Conservation (phyloP, 75 land plant genomes). For the Azolla pinnata region DNA sequence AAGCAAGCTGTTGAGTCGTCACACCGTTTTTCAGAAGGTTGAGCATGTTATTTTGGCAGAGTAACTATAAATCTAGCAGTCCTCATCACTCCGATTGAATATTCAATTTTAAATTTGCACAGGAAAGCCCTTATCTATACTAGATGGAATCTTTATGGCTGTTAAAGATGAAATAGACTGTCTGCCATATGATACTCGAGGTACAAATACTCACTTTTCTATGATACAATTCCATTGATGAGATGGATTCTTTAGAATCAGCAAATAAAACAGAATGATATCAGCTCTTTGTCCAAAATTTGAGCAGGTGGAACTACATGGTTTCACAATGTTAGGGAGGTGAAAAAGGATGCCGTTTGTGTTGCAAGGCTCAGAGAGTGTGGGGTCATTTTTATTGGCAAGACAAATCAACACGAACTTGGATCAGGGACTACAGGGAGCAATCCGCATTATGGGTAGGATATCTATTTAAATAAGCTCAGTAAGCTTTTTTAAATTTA, state of each 20-base stretch:
- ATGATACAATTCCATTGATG: too few relatives aligned
- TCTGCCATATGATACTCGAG: slow-evolving; percentile 55
- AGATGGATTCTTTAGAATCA: too few relatives aligned
- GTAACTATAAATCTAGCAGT: too few relatives aligned
- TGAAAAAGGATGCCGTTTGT: slow-evolving; percentile 70
- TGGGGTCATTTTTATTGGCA: slow-evolving; percentile 79
- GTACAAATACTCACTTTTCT: too few relatives aligned
- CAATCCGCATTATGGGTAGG: slow-evolving; percentile 85
- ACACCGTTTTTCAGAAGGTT: slow-evolving; percentile 70
- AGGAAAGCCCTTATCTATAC: slow-evolving; percentile 63
- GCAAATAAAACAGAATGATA: too few relatives aligned
- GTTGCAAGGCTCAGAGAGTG: slow-evolving; percentile 80
- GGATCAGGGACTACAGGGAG: slow-evolving; percentile 89
- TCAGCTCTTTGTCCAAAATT: too few relatives aligned
- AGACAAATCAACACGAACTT: slow-evolving; percentile 94
- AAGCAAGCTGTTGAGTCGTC: slow-evolving; percentile 89
- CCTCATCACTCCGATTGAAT: not conserved
- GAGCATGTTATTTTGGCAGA: slow-evolving; percentile 1
- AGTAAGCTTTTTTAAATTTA: not conserved
- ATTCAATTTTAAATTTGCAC: slow-evolving; percentile 7
- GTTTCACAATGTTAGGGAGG: slow-evolving; percentile 59
- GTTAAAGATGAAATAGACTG: slow-evolving; percentile 89
- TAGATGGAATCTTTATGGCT: slow-evolving; percentile 79
- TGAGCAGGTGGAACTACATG: slow-evolving; percentile 87
- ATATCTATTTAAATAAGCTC: not conserved